phyloP scores from a whole-genome alignment of 306 rosid genomes.

The Ammopiptanthus mongolicus region DNA sequence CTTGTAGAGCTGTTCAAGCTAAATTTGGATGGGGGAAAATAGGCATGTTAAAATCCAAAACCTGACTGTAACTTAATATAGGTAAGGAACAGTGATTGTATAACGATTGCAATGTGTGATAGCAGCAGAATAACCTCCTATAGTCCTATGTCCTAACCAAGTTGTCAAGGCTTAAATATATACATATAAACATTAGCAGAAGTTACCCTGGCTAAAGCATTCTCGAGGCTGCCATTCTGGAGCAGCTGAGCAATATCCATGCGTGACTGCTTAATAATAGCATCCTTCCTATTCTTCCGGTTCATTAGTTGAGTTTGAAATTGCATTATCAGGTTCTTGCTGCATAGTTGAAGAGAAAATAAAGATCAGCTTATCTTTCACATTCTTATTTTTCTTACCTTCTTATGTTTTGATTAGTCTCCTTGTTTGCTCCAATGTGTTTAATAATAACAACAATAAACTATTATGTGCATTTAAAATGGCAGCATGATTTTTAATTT shows the following conservation, averaged over 20 bases:
- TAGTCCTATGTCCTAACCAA: no score
- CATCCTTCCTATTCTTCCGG: not conserved
- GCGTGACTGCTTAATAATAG: not conserved
- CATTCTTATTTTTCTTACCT: not conserved
- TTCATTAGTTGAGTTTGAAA: not conserved
- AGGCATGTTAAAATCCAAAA: not conserved
- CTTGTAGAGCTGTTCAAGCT: conserved; percentile 17
- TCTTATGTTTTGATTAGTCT: not conserved
- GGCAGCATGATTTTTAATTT: no score
- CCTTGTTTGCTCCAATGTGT: no score
- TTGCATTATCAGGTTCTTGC: conserved; percentile 15
- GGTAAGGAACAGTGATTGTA: not conserved
- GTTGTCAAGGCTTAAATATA: not conserved
- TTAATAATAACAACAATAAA: no score
- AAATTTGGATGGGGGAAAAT: not conserved
- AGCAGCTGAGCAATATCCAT: conserved; percentile 18
- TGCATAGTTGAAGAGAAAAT: not conserved
- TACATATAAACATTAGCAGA: not conserved
- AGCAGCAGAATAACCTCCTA: not conserved
- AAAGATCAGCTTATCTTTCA: not conserved
- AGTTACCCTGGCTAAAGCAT: conserved; percentile 1
- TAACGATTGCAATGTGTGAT: not conserved
- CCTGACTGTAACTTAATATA: not conserved
- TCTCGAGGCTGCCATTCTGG: not conserved
- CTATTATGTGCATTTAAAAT: no score